phyloP scores from a whole-genome alignment of 2,329 filamentous ascomycete species.

The Colletotrichum cereale region DNA sequence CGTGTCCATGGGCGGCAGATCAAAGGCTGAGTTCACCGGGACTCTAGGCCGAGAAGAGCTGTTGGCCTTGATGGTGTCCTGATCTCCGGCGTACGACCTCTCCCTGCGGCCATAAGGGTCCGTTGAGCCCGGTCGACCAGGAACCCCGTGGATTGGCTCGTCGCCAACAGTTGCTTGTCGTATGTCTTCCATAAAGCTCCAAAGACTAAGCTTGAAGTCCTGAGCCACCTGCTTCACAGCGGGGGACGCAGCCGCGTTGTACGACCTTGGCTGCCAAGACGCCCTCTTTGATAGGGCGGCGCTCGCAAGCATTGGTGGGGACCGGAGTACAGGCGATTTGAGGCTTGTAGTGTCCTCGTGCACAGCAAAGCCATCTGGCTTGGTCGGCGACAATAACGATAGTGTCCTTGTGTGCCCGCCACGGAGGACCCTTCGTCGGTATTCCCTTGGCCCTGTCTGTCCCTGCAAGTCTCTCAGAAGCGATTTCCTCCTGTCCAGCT shows the following conservation, averaged over 20 bases:
- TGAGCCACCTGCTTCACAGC: slow-evolving; percentile 83
- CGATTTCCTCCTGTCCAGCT: slow-evolving; percentile 80
- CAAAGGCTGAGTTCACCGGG: slow-evolving; percentile 55
- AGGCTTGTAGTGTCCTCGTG: slow-evolving; percentile 62
- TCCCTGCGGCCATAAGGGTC: slow-evolving; percentile 30
- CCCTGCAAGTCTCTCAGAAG: slow-evolving; percentile 63
- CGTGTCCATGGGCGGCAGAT: slow-evolving; percentile 49
- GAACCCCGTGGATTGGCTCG: slow-evolving; percentile 76
- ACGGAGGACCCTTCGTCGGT: slow-evolving; percentile 74
- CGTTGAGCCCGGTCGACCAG: slow-evolving; percentile 37
- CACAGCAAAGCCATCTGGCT: slow-evolving; percentile 58
- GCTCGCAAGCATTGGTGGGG: slow-evolving; percentile 48
- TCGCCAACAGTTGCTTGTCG: slow-evolving; percentile 96
- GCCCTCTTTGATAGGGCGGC: slow-evolving; percentile 65
- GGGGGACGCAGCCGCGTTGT: slow-evolving; percentile 51
- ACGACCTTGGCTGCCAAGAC: slow-evolving; percentile 69
- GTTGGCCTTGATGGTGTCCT: slow-evolving; percentile 62
- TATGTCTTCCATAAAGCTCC: slow-evolving; percentile 96
- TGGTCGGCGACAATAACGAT: slow-evolving; percentile 83
- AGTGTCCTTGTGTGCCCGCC: slow-evolving; percentile 75
- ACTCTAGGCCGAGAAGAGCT: slow-evolving; percentile 55
- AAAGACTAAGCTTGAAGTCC: slow-evolving; percentile 89
- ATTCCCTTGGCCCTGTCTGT: slow-evolving; percentile 57
- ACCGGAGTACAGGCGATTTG: slow-evolving; percentile 48
- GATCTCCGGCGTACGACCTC: slow-evolving; percentile 48